Percentiles rank a stretch among this genome's conserved stretches.
These are phyloP conservation scores for Rhinocladiella mackenziei DNA, from an alignment of 2,329 filamentous ascomycete genomes.

Conservation along the genomic window DNA sequence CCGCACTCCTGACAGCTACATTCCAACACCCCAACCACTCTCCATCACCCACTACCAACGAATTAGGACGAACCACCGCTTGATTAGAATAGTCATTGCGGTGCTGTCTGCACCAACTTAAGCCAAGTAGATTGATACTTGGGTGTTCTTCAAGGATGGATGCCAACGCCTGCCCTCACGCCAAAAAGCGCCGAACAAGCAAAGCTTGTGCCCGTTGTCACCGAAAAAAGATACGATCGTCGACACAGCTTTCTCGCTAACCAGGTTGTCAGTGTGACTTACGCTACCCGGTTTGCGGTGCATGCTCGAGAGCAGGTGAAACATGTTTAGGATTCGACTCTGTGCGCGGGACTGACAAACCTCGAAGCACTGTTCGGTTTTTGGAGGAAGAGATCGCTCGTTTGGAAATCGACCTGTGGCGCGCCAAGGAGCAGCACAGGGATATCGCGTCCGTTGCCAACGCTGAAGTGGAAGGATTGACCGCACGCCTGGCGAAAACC, in stretches of 20 bases:
- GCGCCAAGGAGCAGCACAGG: not conserved
- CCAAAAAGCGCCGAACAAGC: too few species aligned
- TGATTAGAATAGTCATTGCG: too few species aligned
- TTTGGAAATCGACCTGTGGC: conserved; percentile 26
- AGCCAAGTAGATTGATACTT: not conserved
- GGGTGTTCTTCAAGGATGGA: not conserved
- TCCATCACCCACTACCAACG: too few species aligned
- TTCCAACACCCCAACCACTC: too few species aligned
- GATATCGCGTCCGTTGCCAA: not conserved
- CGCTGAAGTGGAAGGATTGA: not conserved
- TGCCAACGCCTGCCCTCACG: too few species aligned
- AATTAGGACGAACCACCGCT: too few species aligned
- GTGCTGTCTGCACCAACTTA: too few species aligned
- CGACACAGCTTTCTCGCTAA: not conserved
- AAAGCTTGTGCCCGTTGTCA: conserved; percentile 22
- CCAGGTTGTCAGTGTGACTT: conserved; percentile 19
- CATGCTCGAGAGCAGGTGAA: conserved; percentile 21
- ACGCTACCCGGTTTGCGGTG: conserved; percentile 26
- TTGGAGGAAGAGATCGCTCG: conserved; percentile 32
- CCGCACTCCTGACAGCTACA: too few species aligned
- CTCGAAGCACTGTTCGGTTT: conserved; percentile 30
- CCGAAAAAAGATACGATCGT: conserved; percentile 22
- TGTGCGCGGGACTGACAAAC: conserved; percentile 19
- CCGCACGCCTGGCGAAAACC: not conserved
- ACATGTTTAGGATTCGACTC: conserved; percentile 28